Evolutionary conservation across 371 early-diverging fungal genomes (phyloP).

Genomic region (Mucor velutinosus): DNA sequence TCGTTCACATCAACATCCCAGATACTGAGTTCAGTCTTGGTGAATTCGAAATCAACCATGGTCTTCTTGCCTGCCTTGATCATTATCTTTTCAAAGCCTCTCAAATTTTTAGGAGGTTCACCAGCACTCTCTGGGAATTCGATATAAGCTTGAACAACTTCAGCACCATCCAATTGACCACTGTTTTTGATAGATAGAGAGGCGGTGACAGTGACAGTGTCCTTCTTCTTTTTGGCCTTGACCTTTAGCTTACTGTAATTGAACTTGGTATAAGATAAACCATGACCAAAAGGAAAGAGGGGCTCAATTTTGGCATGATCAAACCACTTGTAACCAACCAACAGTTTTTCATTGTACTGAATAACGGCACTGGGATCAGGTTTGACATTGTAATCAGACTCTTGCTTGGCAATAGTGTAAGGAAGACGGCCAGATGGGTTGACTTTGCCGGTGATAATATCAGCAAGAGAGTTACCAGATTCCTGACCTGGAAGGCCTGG

Average conservation of each 20-base stretch:
- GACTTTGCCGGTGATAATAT: constrained; percentile 60
- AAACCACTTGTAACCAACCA: constrained; percentile 59
- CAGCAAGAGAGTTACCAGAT: constrained; percentile 61
- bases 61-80: constrained; percentile 22
- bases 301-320: constrained; percentile 52
- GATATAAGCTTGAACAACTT: constrained; percentile 61
- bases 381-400: constrained; percentile 39
- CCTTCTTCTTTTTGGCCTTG: constrained; percentile 2
- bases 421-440: constrained; percentile 68
- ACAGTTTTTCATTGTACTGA: constrained; percentile 55
- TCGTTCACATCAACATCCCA: constrained; percentile 38
- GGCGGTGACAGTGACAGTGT: constrained; percentile 20
- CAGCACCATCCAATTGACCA: constrained; percentile 55
- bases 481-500: constrained; percentile 62
- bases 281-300: constrained; percentile 61
- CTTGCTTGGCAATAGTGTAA: constrained; percentile 52
- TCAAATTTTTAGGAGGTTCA: constrained; percentile 56
- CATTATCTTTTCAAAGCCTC: constrained; percentile 51
- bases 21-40: constrained; percentile 41
- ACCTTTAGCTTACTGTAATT: constrained; percentile 39
- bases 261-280: constrained; percentile 67
- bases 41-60: constrained; percentile 38
- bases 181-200: constrained; percentile 50
- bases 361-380: constrained; percentile 11
- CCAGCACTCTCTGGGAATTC: constrained; percentile 48